Percentiles rank a stretch among this genome's conserved stretches.
Conservation (phyloP, 225 moss, liverwort and hornwort genomes). For the Bryoerythrophyllum caledonicum region DNA sequence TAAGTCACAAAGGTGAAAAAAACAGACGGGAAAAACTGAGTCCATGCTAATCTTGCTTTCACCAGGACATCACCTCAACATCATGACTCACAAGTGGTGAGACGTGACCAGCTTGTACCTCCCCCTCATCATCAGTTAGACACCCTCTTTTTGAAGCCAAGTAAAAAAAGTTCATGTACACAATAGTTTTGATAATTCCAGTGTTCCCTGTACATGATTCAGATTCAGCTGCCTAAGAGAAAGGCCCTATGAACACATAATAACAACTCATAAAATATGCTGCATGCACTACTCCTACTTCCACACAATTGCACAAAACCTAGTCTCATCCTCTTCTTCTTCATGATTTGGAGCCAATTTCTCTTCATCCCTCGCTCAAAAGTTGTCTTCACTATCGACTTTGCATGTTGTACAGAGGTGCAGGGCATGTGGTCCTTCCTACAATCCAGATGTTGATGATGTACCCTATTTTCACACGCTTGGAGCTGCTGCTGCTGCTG, state of each 20-base stretch:
- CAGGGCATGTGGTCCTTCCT: background rate
- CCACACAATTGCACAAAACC: conserved; percentile 16
- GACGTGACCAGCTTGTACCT: background rate
- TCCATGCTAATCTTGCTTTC: conserved; percentile 18
- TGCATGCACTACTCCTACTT: no score
- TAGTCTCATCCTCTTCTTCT: conserved; percentile 6
- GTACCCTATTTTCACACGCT: conserved; percentile 22
- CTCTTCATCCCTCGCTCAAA: conserved; percentile 20
- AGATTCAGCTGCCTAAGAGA: conserved; percentile 13
- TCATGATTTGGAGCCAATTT: conserved; percentile 7
- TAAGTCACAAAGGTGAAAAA: background rate
- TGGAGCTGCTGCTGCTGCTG: conserved; percentile 1
- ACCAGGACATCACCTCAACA: conserved; percentile 13
- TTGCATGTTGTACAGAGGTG: conserved; percentile 33
- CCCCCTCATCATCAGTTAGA: background rate
- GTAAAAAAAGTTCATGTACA: conserved; percentile 27
- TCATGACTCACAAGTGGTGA: conserved; percentile 1
- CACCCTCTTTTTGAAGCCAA: background rate
- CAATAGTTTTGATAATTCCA: conserved; percentile 21
- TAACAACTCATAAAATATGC: conserved; percentile 16
- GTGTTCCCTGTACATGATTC: conserved; percentile 28
- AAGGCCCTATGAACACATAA: conserved; percentile 32
- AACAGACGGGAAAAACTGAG: no score
- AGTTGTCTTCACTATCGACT: conserved; percentile 14
- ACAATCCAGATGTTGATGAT: conserved; percentile 24